Percentiles rank a stretch among this genome's conserved stretches.
Evolutionary conservation across 805 yeast species (phyloP).

Genomic region (Metschnikowia continentalis): DNA sequence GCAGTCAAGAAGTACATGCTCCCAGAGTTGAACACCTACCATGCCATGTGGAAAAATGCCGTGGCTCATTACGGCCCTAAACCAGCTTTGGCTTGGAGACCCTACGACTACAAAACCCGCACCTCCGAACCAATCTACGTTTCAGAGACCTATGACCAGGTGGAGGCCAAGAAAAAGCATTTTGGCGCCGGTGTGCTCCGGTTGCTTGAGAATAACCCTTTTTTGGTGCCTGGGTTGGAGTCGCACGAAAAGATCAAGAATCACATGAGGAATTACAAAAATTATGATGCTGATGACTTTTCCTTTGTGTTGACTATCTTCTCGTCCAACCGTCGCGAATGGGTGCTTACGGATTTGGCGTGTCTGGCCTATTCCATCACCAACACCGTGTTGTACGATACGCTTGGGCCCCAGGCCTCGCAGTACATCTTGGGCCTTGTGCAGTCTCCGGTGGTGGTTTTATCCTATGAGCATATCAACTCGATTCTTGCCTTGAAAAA

Average conservation of each 20-base stretch:
- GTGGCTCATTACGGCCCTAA: constrained; percentile 31
- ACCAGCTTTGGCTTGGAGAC: constrained; percentile 46
- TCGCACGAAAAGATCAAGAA: constrained; percentile 22
- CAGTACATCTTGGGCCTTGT: constrained; percentile 59
- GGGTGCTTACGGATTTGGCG: constrained; percentile 69
- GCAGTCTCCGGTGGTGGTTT: constrained; percentile 55
- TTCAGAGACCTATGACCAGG: constrained; percentile 26
- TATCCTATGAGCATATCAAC: constrained; percentile 10
- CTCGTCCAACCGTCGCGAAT: constrained; percentile 58
- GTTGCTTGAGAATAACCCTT: constrained; percentile 20
- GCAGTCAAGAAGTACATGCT: constrained; percentile 37
- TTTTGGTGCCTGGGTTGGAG: constrained; percentile 15
- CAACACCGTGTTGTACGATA: constrained; percentile 25
- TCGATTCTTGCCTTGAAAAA: constrained; percentile 11
- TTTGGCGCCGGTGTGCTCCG: constrained; percentile 41
- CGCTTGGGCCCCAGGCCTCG: constrained; percentile 52
- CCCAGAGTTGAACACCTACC: constrained; percentile 42
- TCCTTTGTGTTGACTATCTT: constrained; percentile 53
- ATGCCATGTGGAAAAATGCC: constrained; percentile 42
- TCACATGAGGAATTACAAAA: constrained; percentile 12
- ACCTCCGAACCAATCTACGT: constrained; percentile 31
- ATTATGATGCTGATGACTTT: constrained; percentile 12
- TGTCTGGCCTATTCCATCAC: constrained; percentile 46
- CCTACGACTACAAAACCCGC: constrained; percentile 21
- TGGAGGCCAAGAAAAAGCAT: constrained; percentile 26